Evolutionary conservation across 2,329 filamentous ascomycete genomes (phyloP).

Genomic region (Cercospora citrullina): DNA sequence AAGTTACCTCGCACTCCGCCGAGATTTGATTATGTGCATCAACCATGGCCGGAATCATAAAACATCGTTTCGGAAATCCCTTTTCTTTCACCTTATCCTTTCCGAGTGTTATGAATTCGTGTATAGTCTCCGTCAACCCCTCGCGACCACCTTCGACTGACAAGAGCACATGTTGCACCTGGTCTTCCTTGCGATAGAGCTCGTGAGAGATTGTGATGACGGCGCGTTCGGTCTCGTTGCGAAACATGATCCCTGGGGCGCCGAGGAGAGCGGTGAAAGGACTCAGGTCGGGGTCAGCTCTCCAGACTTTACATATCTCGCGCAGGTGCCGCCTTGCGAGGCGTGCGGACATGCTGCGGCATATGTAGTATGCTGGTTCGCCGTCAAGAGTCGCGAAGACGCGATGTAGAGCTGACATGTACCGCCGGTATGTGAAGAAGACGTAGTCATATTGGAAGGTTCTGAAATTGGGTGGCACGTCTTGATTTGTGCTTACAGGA

Average conservation of each 20-base stretch:
- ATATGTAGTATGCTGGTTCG: slow-evolving; percentile 20
- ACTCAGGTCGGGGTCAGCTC: not conserved
- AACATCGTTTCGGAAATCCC: slow-evolving; percentile 9
- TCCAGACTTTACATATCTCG: slow-evolving; percentile 11
- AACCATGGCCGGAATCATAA: slow-evolving; percentile 21
- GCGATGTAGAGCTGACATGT: slow-evolving; percentile 19
- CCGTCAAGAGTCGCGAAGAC: slow-evolving; percentile 14
- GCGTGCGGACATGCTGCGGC: slow-evolving; percentile 16
- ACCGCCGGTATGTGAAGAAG: slow-evolving; percentile 16
- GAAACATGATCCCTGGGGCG: slow-evolving; percentile 16
- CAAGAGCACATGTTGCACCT: slow-evolving; percentile 6
- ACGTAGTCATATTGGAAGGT: slow-evolving; percentile 22
- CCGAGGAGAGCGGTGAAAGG: slow-evolving; percentile 14
- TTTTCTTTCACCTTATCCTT: slow-evolving; percentile 9
- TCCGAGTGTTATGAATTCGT: not conserved
- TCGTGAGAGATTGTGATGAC: slow-evolving; percentile 17
- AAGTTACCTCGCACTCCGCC: not conserved
- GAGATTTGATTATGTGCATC: slow-evolving; percentile 19
- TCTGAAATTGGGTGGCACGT: not conserved
- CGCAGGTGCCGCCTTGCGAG: slow-evolving; percentile 14
- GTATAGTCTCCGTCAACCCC: not conserved
- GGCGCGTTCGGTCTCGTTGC: slow-evolving; percentile 16
- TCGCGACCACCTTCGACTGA: slow-evolving; percentile 11
- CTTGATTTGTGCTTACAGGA: slow-evolving; percentile 13
- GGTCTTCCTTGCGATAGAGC: slow-evolving; percentile 16